Percentiles rank a stretch among this genome's conserved stretches.
Evolutionary conservation across 768 basidiomycete genomes (phyloP).

Genomic region (Lactarius hengduanensis): DNA sequence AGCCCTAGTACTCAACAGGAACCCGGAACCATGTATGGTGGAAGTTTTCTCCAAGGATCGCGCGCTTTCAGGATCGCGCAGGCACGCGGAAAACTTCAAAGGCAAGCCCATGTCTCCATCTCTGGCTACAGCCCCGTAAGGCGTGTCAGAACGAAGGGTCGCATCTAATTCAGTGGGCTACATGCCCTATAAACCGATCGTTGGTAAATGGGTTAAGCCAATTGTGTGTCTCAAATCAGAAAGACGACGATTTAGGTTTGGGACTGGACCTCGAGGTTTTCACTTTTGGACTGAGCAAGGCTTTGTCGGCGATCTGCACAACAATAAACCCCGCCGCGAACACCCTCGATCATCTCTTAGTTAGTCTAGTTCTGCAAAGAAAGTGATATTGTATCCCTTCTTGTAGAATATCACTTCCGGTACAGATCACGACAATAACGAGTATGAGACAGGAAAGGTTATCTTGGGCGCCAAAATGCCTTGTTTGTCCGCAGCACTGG

Average conservation of each 20-base stretch:
- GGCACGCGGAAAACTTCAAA: not conserved
- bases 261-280: not conserved
- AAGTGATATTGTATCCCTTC: not conserved
- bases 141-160: not conserved
- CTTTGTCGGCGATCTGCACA: slow-evolving; percentile 2
- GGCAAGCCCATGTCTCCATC: not conserved
- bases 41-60: not conserved
- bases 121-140: not conserved
- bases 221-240: slow-evolving; percentile 11
- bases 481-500: slow-evolving; percentile 6
- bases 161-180: not conserved
- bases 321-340: slow-evolving; percentile 9
- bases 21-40: not conserved
- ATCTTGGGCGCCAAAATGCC: slow-evolving; percentile 10
- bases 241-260: not conserved
- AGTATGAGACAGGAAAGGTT: not conserved
- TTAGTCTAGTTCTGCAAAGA: slow-evolving; percentile 9
- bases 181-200: slow-evolving; percentile 7
- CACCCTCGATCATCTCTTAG: not conserved
- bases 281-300: slow-evolving; percentile 1
- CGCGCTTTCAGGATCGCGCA: not conserved
- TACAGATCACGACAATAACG: slow-evolving; percentile 8
- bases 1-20: not conserved
- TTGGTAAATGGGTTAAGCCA: slow-evolving; percentile 6
- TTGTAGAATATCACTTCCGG: not conserved